Conservation (phyloP, 164 flowering plant genomes). For the Warburgia ugandensis region DNA sequence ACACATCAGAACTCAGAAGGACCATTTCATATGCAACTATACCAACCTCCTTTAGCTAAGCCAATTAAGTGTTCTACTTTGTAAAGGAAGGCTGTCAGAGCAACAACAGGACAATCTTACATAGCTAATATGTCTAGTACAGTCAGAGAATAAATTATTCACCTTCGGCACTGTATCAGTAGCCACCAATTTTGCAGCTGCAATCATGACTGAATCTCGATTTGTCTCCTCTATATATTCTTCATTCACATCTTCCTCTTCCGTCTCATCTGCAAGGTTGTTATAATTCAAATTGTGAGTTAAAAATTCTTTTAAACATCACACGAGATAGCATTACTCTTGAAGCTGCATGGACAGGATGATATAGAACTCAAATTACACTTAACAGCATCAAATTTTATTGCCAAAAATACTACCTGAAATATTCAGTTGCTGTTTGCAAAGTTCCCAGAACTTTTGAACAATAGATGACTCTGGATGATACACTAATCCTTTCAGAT, state of each 20-base stretch:
- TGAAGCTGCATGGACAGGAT: neutral
- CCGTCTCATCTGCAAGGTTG: conserved; percentile 59
- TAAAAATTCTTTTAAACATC: neutral
- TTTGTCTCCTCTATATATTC: conserved; percentile 93
- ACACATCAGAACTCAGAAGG: no score
- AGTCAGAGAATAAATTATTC: conserved; percentile 5
- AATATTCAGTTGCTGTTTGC: conserved; percentile 60
- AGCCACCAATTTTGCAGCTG: conserved; percentile 78
- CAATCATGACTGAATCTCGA: conserved; percentile 76
- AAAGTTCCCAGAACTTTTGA: conserved; percentile 74
- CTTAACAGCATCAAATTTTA: no score
- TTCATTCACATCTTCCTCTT: conserved; percentile 75
- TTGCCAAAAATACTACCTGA: conserved; percentile 52
- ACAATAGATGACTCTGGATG: conserved; percentile 48
- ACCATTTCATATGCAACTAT: no score
- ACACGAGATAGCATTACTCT: neutral
- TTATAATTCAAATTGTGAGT: neutral
- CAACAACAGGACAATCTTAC: neutral
- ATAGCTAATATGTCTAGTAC: neutral
- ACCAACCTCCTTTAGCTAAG: no score
- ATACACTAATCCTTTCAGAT: conserved; percentile 63
- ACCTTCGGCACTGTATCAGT: conserved; percentile 76
- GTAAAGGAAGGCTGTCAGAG: neutral
- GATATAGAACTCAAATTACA: neutral
- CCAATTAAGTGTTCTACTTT: neutral